Conservation (phyloP, 495 filamentous ascomycete genomes). For the Glonium stellatum region DNA sequence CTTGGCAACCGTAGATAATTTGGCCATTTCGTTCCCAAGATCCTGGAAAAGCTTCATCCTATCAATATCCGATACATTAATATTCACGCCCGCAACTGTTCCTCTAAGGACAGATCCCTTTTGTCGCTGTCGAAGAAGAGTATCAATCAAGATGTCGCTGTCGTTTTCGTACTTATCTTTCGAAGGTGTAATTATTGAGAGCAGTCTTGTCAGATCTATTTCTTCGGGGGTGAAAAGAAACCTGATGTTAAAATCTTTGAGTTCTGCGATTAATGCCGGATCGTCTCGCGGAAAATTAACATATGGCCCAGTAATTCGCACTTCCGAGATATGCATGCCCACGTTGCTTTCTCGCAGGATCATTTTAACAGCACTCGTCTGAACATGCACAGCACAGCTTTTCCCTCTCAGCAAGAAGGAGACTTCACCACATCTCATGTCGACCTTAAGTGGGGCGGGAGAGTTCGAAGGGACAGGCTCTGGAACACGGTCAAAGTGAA, state of each 20-base stretch:
- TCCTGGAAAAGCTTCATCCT: conserved; percentile 57
- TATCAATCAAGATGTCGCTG: conserved; percentile 93
- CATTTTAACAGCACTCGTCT: conserved; percentile 73
- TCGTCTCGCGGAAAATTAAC: conserved; percentile 40
- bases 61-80: conserved; percentile 50
- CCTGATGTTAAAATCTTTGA: conserved; percentile 64
- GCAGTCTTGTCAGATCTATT: conserved; percentile 69
- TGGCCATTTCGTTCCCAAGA: conserved; percentile 69
- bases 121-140: conserved; percentile 76
- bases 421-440: conserved; percentile 70
- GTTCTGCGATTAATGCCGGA: conserved; percentile 46
- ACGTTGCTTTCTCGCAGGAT: conserved; percentile 56
- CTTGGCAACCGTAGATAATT: conserved; percentile 80
- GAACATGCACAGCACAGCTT: conserved; percentile 63
- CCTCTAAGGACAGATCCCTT: conserved; percentile 80
- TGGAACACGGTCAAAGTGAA: conserved; percentile 62
- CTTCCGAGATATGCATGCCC: conserved; percentile 60
- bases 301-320: conserved; percentile 65
- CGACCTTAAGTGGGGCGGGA: conserved; percentile 47
- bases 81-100: conserved; percentile 53
- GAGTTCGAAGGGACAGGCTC: conserved; percentile 24
- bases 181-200: conserved; percentile 84
- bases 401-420: conserved; percentile 66
- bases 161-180: conserved; percentile 86
- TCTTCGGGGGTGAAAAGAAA: conserved; percentile 68